Percentiles rank a stretch among this genome's conserved stretches.
These are phyloP conservation scores for Hyaloperonospora brassicae DNA, from an alignment of 352 stramenopile species.

Conservation along the genomic window DNA sequence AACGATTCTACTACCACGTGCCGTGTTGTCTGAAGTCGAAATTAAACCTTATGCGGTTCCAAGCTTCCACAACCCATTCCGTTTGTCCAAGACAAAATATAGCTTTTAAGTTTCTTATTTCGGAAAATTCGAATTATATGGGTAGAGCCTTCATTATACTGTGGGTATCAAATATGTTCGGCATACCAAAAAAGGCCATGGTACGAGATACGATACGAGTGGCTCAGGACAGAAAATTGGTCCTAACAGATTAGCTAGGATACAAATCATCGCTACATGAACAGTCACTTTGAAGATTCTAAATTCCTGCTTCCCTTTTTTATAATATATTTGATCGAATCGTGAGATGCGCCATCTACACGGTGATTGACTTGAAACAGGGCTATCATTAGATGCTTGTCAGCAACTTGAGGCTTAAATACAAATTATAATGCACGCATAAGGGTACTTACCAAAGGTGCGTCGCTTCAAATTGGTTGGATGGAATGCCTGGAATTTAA, in stretches of 20 bases:
- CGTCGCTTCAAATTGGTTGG: neutral
- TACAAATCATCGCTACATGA: slow-evolving; percentile 13
- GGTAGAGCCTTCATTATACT: slow-evolving; percentile 4
- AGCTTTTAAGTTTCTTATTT: slow-evolving; percentile 6
- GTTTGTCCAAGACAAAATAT: slow-evolving; percentile 2
- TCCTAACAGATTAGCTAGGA: slow-evolving; percentile 8
- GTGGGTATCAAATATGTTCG: slow-evolving; percentile 19
- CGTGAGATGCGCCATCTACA: slow-evolving; percentile 2
- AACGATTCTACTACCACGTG: neutral
- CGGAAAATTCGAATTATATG: slow-evolving; percentile 7
- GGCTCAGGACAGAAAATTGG: neutral
- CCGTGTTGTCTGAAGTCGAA: neutral
- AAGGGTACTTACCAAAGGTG: slow-evolving; percentile 19
- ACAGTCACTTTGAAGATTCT: slow-evolving; percentile 4
- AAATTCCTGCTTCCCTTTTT: slow-evolving; percentile 9
- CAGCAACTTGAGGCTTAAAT: no score
- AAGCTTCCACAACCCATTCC: neutral
- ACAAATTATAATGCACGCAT: slow-evolving; percentile 26
- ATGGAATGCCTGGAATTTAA: neutral
- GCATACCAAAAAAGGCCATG: slow-evolving; percentile 2
- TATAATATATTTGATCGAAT: slow-evolving; percentile 14
- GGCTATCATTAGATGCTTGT: slow-evolving; percentile 28
- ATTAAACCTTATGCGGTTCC: neutral
- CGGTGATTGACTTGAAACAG: slow-evolving; percentile 22
- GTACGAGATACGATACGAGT: neutral